Conservation (phyloP, 2,329 filamentous ascomycete species). For the Emergomyces orientalis region DNA sequence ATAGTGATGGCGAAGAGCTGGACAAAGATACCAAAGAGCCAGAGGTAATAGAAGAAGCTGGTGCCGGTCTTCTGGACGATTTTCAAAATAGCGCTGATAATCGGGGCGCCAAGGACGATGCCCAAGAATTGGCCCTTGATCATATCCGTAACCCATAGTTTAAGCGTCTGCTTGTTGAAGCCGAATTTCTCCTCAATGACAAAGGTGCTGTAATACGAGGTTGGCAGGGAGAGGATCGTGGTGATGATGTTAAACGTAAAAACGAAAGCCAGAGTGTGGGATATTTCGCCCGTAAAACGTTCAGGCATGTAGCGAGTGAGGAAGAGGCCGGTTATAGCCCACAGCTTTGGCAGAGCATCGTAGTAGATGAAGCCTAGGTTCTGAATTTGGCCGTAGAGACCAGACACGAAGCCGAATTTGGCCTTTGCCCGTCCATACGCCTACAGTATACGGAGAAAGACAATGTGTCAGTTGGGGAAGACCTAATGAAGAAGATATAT, state of each 20-base stretch:
- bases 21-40: slow-evolving; percentile 80
- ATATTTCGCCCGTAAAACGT: slow-evolving; percentile 76
- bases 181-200: slow-evolving; percentile 94
- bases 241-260: slow-evolving; percentile 76
- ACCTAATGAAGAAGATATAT: background rate
- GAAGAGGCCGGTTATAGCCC: slow-evolving; percentile 68
- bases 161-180: slow-evolving; percentile 95
- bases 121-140: slow-evolving; percentile 81
- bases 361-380: slow-evolving; percentile 83
- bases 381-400: slow-evolving; percentile 77
- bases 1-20: slow-evolving; percentile 94
- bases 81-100: slow-evolving; percentile 82
- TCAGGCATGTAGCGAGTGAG: slow-evolving; percentile 65
- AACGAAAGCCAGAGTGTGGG: slow-evolving; percentile 86
- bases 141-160: slow-evolving; percentile 80
- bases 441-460: slow-evolving; percentile 29
- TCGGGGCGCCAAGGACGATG: slow-evolving; percentile 70
- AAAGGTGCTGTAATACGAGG: slow-evolving; percentile 86
- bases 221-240: slow-evolving; percentile 68
- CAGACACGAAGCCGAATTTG: slow-evolving; percentile 72
- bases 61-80: slow-evolving; percentile 92
- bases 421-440: slow-evolving; percentile 94
- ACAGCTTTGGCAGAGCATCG: slow-evolving; percentile 83
- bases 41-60: slow-evolving; percentile 96
- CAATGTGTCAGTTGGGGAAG: background rate